Evolutionary conservation across 306 rosid species (phyloP), one percentile per base, ranked within the genome.

Genomic region (Cucurbita ficifolia): DNA sequence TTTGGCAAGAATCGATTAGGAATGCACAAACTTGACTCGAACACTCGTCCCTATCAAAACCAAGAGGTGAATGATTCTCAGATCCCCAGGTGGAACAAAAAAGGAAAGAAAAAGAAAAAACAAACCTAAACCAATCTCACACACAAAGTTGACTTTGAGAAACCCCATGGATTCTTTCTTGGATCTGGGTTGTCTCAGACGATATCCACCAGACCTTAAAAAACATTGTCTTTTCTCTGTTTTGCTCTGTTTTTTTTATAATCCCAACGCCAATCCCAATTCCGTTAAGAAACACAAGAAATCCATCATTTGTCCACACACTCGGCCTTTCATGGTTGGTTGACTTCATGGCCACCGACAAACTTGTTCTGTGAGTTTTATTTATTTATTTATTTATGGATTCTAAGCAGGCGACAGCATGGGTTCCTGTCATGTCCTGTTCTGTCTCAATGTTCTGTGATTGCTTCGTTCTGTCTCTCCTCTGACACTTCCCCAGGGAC

Each of bases 171-270:
- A 35, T 72, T 72, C 76, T 72, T 72, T 72, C 76, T 72, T 72
- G 76, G 76, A 72, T 72, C 76, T 72, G 33, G 64, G 64, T 18
- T 54, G 36, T n/a, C 45, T 70, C 50, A 65, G 43, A 49, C 14
- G 21, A 35, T 33, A 33, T 19, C 29, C 63, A 5, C 5, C 5
- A 12, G 63, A 57, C 63, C 63, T 57, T 1, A 59, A 35, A 62
- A 17, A 19, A 42, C 21, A 36, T 7, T 12, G 1, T 36, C 13
- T 63, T 40, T 61, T 39, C 16, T 5, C 4, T 2, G 4, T n/a
- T 8, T 5, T 46, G 3, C 4, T 10, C 4, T 9, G 3, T 22
- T 22, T 4, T 14, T 13, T 14, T 16, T 58, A 58, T 5, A 58
- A 58, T 2, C 18, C 64, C 42, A 58, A 58, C 13, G 64, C 9